Evolutionary conservation across 2,329 filamentous ascomycete genomes (phyloP).

Genomic region (Beauveria asiatica): DNA sequence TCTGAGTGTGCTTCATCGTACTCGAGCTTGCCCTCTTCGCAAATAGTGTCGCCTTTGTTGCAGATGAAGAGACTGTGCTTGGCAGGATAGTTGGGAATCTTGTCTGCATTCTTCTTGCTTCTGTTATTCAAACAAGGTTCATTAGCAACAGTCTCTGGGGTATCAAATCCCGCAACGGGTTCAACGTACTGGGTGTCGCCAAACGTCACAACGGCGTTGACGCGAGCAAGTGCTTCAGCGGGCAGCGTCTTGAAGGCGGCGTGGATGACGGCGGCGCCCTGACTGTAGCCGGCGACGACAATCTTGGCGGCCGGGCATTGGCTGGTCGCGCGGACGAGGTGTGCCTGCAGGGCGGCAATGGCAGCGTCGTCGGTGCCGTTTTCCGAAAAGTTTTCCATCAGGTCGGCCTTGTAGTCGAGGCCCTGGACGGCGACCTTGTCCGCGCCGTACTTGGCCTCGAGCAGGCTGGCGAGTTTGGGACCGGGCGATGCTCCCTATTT

Average conservation of each 20-base stretch:
- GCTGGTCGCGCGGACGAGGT: conserved; percentile 21
- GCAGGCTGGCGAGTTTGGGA: conserved; percentile 12
- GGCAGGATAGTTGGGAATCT: conserved; percentile 26
- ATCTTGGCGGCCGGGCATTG: conserved; percentile 29
- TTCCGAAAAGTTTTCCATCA: conserved; percentile 24
- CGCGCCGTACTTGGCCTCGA: conserved; percentile 17
- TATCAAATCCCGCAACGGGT: no score
- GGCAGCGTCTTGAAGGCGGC: conserved; percentile 20
- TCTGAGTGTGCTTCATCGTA: conserved; percentile 28
- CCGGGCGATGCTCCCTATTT: conserved; percentile 15
- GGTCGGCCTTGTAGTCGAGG: conserved; percentile 27
- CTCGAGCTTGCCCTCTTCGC: conserved; percentile 23
- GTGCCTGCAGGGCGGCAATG: conserved; percentile 22
- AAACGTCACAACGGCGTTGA: conserved; percentile 20
- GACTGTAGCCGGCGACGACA: conserved; percentile 32
- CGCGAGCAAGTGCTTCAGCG: conserved; percentile 16
- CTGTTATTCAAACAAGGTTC: neutral
- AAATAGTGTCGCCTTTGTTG: conserved; percentile 30
- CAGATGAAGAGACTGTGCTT: conserved; percentile 33
- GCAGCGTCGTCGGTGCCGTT: conserved; percentile 24
- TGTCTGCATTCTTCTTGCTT: conserved; percentile 24
- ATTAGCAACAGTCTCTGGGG: neutral
- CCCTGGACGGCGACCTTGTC: conserved; percentile 16
- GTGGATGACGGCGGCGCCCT: conserved; percentile 23
- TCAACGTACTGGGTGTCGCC: conserved; percentile 18